Base-by-base conservation (phyloP, 2,329 filamentous ascomycete species). In the Lecanicillium sp. region DNA sequence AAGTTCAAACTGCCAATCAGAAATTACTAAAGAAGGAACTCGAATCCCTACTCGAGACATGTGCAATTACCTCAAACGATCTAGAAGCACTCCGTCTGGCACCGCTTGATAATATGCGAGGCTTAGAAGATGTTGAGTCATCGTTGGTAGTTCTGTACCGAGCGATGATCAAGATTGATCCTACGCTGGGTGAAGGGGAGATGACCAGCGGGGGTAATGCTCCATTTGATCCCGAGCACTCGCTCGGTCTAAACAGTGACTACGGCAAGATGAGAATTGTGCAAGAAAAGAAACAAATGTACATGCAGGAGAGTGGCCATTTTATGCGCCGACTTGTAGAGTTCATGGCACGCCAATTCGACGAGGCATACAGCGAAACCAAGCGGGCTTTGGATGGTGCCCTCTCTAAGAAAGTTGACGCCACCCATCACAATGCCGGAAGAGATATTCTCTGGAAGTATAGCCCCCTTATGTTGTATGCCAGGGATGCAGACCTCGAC, bases 1-100 rank as follows among this genome's bases (percentile, higher is more conserved):
- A 98, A 54, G 90, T 98, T 6, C 92, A 96, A 61, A 90, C 90
- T 15, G 87, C 92, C 29, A 98, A 98, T 52, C 92, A 98, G 58
- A 95, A 95, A 58, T 73, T 95, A 19, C 73, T 98, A 33, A 87
- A 90, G 58, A 85, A 82, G 45, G 92, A 98, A 59, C 73, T 98
- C 2, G 80, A 94, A 56, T 84, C 82, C 25, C 69, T 96, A n/a
- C 73, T 98, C 17, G 81, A 89, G 48, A 95, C 87, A 0, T 89
- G 94, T 40, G 89, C 88, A 9, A 94, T 96, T 41, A 88, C 87
- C 4, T 68, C 77, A 29, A 81, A 90, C 45, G 62, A 65, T 32
- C 72, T 98, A 13, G 78, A 82, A 37, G 78, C 85, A 6, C 69
- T 98, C 16, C 76, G 78, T 48, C 67, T 78, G 33, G 81, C 83